Conservation (phyloP, 169 alveolate species). For the Theileria luwenshuni region DNA sequence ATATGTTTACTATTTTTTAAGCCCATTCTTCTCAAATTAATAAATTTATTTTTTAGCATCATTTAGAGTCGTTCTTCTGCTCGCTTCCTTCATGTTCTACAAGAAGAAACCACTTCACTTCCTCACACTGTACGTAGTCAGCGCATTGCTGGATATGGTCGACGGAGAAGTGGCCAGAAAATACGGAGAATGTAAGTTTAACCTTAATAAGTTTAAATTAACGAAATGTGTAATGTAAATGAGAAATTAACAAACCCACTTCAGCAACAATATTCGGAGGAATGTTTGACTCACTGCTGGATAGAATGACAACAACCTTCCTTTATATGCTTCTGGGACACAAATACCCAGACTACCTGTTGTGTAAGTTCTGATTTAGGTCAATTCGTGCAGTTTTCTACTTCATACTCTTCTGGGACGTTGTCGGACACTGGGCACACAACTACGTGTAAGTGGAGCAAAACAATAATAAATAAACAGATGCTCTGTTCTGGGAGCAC, state of each 20-base stretch:
- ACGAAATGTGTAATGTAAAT: not conserved
- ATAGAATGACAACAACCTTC: slow-evolving; percentile 56
- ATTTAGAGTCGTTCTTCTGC: slow-evolving; percentile 32
- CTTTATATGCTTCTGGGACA: slow-evolving; percentile 36
- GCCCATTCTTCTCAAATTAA: not conserved
- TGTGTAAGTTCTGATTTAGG: slow-evolving; percentile 23
- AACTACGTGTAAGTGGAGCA: slow-evolving; percentile 61
- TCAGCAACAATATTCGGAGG: slow-evolving; percentile 63
- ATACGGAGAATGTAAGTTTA: slow-evolving; percentile 49
- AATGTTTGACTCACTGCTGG: slow-evolving; percentile 50
- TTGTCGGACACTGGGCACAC: slow-evolving; percentile 68
- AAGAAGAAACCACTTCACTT: slow-evolving; percentile 22
- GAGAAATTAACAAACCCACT: not conserved
- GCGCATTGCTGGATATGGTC: slow-evolving; percentile 44
- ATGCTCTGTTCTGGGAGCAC: slow-evolving; percentile 34
- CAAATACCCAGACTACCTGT: slow-evolving; percentile 44
- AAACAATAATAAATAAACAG: slow-evolving; percentile 3
- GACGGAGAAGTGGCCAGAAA: slow-evolving; percentile 64
- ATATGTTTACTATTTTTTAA: not conserved
- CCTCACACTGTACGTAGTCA: slow-evolving; percentile 29
- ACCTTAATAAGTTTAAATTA: not conserved
- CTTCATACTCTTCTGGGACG: slow-evolving; percentile 34
- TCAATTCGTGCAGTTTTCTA: slow-evolving; percentile 26
- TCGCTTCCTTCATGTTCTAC: slow-evolving; percentile 15
- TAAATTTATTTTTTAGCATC: slow-evolving; percentile 25